Conservation (phyloP, 2,329 filamentous ascomycete species). For the Amauroascus niger region DNA sequence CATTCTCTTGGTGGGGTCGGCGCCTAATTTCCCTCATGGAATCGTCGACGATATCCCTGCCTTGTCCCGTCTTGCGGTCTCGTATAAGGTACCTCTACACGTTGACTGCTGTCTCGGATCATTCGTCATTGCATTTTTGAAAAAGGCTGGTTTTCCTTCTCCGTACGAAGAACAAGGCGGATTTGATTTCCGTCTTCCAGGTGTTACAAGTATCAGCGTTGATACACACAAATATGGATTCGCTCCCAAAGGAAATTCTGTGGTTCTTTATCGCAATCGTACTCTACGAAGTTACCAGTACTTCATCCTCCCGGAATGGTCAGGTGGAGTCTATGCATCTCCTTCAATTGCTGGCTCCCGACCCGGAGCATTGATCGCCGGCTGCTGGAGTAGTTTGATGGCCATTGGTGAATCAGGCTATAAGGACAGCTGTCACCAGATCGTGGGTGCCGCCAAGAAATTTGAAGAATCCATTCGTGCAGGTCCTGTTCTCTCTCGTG, state of each 20-base stretch:
- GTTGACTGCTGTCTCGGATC: slow-evolving; percentile 97
- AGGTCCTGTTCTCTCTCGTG: slow-evolving; percentile 56
- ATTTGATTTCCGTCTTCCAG: slow-evolving; percentile 89
- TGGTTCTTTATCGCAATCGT: slow-evolving; percentile 76
- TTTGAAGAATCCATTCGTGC: slow-evolving; percentile 65
- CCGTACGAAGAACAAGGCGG: slow-evolving; percentile 57
- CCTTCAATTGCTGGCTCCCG: slow-evolving; percentile 85
- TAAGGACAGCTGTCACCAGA: slow-evolving; percentile 72
- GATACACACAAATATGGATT: slow-evolving; percentile 99
- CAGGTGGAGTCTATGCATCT: slow-evolving; percentile 89
- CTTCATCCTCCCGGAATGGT: slow-evolving; percentile 91
- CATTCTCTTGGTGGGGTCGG: slow-evolving; percentile 81
- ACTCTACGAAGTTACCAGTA: slow-evolving; percentile 82
- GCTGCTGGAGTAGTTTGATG: slow-evolving; percentile 91
- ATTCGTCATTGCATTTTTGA: slow-evolving; percentile 85
- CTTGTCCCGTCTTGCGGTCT: slow-evolving; percentile 71
- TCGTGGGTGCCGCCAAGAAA: slow-evolving; percentile 77
- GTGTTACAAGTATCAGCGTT: slow-evolving; percentile 89
- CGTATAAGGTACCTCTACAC: slow-evolving; percentile 75
- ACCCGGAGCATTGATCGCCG: slow-evolving; percentile 87
- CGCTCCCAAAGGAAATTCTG: slow-evolving; percentile 93
- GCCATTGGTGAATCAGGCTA: slow-evolving; percentile 79
- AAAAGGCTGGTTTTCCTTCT: slow-evolving; percentile 71
- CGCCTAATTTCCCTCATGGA: slow-evolving; percentile 95
- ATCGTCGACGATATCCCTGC: slow-evolving; percentile 91